phyloP scores from a whole-genome alignment of 2,329 filamentous ascomycete genomes.

The Aspergillus piperis region DNA sequence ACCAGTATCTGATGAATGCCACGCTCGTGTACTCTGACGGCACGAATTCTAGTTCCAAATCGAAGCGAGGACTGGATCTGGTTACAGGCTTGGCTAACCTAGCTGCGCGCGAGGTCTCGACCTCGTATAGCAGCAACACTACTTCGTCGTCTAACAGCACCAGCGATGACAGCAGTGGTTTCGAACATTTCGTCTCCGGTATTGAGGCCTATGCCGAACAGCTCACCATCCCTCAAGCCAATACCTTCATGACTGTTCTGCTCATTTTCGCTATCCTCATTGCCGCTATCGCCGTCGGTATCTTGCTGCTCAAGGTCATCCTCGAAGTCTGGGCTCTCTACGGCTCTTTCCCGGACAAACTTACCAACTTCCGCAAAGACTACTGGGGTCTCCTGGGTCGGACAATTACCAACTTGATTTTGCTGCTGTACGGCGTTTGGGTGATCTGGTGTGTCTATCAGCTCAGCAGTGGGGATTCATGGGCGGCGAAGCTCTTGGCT shows the following conservation, averaged over 20 bases:
- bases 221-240: conserved; percentile 79
- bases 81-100: conserved; percentile 51
- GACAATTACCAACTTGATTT: conserved; percentile 83
- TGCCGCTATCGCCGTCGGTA: conserved; percentile 77
- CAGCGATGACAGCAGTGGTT: conserved; percentile 37
- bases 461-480: conserved; percentile 90
- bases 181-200: conserved; percentile 65
- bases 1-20: conserved; percentile 71
- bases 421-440: conserved; percentile 93
- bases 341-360: conserved; percentile 76
- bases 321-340: conserved; percentile 91
- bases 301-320: conserved; percentile 86
- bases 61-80: conserved; percentile 58
- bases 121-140: conserved; percentile 46
- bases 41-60: conserved; percentile 45
- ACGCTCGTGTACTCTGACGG: conserved; percentile 71
- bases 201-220: conserved; percentile 83
- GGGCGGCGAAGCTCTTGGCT: conserved; percentile 84
- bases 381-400: conserved; percentile 94
- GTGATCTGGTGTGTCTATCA: conserved; percentile 95
- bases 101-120: conserved; percentile 52
- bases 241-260: conserved; percentile 95
- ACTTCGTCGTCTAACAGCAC: conserved; percentile 28
- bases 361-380: conserved; percentile 85
- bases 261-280: conserved; percentile 86